These are phyloP conservation scores for Microbotryomycetes sp. DNA, from an alignment of 1,284 basidiomycete species.

Conservation along the genomic window DNA sequence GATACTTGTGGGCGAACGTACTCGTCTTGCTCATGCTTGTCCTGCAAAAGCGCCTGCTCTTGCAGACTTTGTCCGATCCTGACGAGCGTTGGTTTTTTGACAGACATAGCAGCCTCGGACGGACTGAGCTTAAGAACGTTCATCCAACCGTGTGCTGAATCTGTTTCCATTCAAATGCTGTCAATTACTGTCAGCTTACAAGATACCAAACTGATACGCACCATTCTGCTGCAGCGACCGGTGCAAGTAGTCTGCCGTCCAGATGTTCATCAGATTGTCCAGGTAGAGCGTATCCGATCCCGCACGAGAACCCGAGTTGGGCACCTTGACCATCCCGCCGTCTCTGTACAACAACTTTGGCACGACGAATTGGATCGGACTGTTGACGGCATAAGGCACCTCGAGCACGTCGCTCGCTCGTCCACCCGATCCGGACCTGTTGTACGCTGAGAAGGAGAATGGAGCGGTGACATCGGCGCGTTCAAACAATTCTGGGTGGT, in stretches of 20 bases:
- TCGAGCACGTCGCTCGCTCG: conserved; percentile 80
- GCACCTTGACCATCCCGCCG: conserved; percentile 64
- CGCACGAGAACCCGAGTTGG: conserved; percentile 52
- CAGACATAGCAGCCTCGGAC: conserved; percentile 55
- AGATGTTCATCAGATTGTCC: conserved; percentile 77
- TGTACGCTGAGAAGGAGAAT: conserved; percentile 78
- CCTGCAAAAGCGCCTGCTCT: conserved; percentile 11
- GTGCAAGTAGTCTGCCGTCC: conserved; percentile 75
- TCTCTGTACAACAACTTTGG: conserved; percentile 73
- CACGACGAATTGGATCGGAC: conserved; percentile 71
- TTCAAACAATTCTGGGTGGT: conserved; percentile 97
- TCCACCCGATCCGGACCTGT: conserved; percentile 64
- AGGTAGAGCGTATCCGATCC: conserved; percentile 58
- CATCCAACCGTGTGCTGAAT: conserved; percentile 63
- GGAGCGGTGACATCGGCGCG: conserved; percentile 92
- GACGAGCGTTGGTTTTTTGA: conserved; percentile 44
- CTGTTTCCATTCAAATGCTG: conserved; percentile 2
- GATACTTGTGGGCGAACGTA: neutral
- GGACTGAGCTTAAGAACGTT: conserved; percentile 59
- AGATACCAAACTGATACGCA: conserved; percentile 35
- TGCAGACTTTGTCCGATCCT: conserved; percentile 21
- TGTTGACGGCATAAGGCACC: conserved; percentile 72
- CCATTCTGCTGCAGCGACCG: conserved; percentile 59
- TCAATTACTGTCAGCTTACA: neutral
- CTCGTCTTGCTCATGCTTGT: neutral